Conservation (phyloP, 208 protist species). For the Sergeia podlipaevii region DNA sequence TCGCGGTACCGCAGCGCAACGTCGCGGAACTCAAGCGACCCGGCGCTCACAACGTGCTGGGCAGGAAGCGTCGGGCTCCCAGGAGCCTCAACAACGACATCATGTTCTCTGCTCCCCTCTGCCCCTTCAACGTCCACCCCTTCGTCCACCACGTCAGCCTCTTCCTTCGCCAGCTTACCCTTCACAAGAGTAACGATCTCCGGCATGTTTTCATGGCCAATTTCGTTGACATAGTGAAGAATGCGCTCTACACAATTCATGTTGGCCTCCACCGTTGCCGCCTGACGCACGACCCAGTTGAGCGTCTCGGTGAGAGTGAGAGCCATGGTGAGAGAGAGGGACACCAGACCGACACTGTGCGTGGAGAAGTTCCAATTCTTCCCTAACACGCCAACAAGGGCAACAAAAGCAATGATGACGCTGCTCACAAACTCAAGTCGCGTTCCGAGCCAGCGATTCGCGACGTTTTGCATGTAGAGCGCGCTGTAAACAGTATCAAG, state of each 20-base stretch:
- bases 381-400: constrained; percentile 36
- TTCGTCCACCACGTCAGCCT: too few species aligned
- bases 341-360: constrained; percentile 45
- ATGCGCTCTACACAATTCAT: constrained; percentile 88
- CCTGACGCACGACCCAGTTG: constrained; percentile 51
- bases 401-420: constrained; percentile 53
- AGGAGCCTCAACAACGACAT: too few species aligned
- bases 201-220: constrained; percentile 56
- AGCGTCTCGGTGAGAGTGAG: constrained; percentile 55
- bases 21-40: constrained; percentile 31
- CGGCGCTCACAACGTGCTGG: too few species aligned
- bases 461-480: constrained; percentile 41
- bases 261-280: constrained; percentile 54
- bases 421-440: constrained; percentile 88
- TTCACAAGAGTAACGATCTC: too few species aligned
- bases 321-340: constrained; percentile 56
- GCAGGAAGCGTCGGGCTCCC: too few species aligned
- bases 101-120: too few species aligned
- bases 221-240: constrained; percentile 65
- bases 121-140: too few species aligned
- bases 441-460: constrained; percentile 88
- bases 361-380: constrained; percentile 15
- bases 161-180: too few species aligned
- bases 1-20: constrained; percentile 46
- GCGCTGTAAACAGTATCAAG: constrained; percentile 54